These are phyloP conservation scores for Pleurotus citrinopileatus DNA, from an alignment of 768 basidiomycete genomes.

Conservation along the genomic window DNA sequence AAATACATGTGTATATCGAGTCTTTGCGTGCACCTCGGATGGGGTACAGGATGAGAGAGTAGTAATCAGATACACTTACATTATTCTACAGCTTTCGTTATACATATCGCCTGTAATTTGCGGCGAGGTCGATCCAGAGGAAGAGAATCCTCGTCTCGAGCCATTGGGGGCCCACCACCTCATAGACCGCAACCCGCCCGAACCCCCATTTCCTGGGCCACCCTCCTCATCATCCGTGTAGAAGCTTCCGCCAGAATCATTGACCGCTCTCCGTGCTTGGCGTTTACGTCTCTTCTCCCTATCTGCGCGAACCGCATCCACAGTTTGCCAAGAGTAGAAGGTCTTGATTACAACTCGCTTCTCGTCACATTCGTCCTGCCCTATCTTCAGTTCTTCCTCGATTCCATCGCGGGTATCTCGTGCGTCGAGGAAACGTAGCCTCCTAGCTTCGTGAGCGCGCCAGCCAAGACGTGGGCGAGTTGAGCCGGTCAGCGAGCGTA, in stretches of 20 bases:
- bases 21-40: too few species aligned
- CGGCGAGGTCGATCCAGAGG: slow-evolving; percentile 49
- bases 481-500: slow-evolving; percentile 56
- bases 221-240: slow-evolving; percentile 28
- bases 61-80: slow-evolving; percentile 40
- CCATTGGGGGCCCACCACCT: slow-evolving; percentile 55
- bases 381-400: slow-evolving; percentile 59
- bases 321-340: slow-evolving; percentile 84
- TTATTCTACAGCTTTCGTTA: slow-evolving; percentile 65
- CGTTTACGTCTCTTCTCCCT: slow-evolving; percentile 67
- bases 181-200: slow-evolving; percentile 20
- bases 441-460: slow-evolving; percentile 71
- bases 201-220: slow-evolving; percentile 26
- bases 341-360: slow-evolving; percentile 74
- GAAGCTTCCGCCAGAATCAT: slow-evolving; percentile 31
- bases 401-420: slow-evolving; percentile 66
- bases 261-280: slow-evolving; percentile 38
- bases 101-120: slow-evolving; percentile 41
- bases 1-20: slow-evolving; percentile 4
- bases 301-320: slow-evolving; percentile 68
- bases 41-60: too few species aligned
- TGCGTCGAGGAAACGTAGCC: slow-evolving; percentile 67
- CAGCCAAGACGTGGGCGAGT: slow-evolving; percentile 74
- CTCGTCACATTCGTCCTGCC: slow-evolving; percentile 82
- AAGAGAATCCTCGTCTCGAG: slow-evolving; percentile 31